A percentile compares a stretch with the other conserved stretches of the same genome.
These are phyloP conservation scores for Salvia miltiorrhiza DNA, from an alignment of 257 asterid species.

Conservation along the genomic window DNA sequence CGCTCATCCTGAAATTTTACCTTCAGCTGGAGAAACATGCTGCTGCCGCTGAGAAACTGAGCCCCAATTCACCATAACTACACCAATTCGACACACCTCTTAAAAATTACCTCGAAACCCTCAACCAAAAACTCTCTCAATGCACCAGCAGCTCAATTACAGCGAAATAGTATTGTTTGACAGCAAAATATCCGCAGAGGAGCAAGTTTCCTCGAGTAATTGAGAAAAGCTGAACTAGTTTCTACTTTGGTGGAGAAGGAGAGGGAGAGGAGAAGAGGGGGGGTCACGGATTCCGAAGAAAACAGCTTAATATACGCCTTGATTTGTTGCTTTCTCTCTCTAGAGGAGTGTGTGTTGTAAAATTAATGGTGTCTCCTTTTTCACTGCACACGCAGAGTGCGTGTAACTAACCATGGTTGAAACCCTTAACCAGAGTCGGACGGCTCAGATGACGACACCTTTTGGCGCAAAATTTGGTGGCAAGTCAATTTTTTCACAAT, in stretches of 20 bases:
- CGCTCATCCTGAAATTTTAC: background rate
- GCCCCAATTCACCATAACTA: conserved; percentile 39
- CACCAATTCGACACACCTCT: conserved; percentile 14
- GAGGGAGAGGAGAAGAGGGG: conserved; percentile 25
- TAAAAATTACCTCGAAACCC: conserved; percentile 8
- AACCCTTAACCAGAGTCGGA: conserved; percentile 12
- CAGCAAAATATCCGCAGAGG: background rate
- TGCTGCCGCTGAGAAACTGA: conserved; percentile 40
- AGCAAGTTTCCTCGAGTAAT: background rate
- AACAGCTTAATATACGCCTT: conserved; percentile 51
- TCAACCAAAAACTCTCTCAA: conserved; percentile 17
- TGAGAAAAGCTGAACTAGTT: background rate
- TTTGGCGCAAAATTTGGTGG: conserved; percentile 24
- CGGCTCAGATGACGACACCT: conserved; percentile 22
- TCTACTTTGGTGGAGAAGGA: background rate
- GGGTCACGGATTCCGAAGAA: conserved; percentile 36
- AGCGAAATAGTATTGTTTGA: background rate
- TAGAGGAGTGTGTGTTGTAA: background rate
- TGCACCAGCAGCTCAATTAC: conserved; percentile 1
- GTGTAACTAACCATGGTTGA: conserved; percentile 31
- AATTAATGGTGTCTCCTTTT: conserved; percentile 43
- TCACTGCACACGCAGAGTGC: conserved; percentile 43
- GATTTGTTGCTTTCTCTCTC: conserved; percentile 37
- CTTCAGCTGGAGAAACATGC: conserved; percentile 31
- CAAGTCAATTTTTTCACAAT: background rate